Base-by-base conservation (phyloP, 768 basidiomycete genomes). In the Hericium rajendrae region DNA sequence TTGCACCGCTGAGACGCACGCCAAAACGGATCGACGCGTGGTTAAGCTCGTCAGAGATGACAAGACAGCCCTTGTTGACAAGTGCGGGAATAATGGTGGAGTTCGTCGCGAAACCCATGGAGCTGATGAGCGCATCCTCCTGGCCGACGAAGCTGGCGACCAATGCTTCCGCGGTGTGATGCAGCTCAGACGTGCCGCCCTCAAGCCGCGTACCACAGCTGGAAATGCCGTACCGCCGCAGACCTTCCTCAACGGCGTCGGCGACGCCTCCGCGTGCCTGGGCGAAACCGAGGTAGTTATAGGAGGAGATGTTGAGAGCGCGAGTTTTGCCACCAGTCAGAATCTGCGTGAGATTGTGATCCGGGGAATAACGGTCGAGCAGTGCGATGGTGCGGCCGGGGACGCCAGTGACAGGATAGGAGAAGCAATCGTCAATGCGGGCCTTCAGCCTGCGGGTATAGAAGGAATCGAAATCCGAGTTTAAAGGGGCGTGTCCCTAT, bases 221-320 rank as follows among this genome's bases (percentile, higher is more conserved):
- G 2, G 85, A 82, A 16, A 94, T 72, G 24, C 95, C 95, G 66
- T 94, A 94, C 3, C 84, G 82, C 60, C 76, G 78, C 69, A 98
- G 82, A 18, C 78, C 73, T 60, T 89, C 86, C 67, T 94, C 93
- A 8, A 92, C 94, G 5, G 91, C 91, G 67, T 98, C 97, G 8
- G 97, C 91, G 68, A 94, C 97, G 6, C 90, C 89, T 13, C 97
- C 97, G 3, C 82, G 80, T 15, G 87, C 88, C 68, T 95, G 92
- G 0, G 95, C 97, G 67, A 99, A 99, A 3, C 97, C 97, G 65
- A 99, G 91, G 69, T 98, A 99, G 74, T 98, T 99, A 77, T 99
- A 99, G 8, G 93, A 97, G 0, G 94, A 94, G 62, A 98, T 88
- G 70, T 99, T 99, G 64, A 99, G 86, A 0, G 86, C 89, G 54